Evolutionary conservation across 2,329 filamentous ascomycete genomes (phyloP).

Genomic region (Curvularia sp.): DNA sequence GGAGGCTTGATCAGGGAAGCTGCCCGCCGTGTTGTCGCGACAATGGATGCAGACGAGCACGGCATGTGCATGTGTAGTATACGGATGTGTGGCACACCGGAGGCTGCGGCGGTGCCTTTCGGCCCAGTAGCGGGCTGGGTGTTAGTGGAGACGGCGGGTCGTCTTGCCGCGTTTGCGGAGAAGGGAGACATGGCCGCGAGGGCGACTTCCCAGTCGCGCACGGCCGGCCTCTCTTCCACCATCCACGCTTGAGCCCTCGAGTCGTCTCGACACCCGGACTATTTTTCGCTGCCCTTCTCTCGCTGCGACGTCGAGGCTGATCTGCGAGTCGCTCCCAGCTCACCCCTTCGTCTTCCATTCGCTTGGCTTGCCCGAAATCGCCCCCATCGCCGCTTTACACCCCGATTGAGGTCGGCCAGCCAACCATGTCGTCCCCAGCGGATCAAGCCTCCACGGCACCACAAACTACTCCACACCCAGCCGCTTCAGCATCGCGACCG

Average conservation of each 20-base stretch:
- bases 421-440: slow-evolving; percentile 42
- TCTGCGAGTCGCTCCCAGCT: not conserved
- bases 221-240: slow-evolving; percentile 27
- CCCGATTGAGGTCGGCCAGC: slow-evolving; percentile 28
- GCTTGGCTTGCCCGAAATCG: slow-evolving; percentile 27
- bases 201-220: slow-evolving; percentile 30
- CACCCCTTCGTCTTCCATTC: slow-evolving; percentile 17
- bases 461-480: slow-evolving; percentile 34
- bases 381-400: slow-evolving; percentile 25
- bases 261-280: slow-evolving; percentile 13
- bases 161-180: slow-evolving; percentile 35
- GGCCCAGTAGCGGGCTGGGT: slow-evolving; percentile 14
- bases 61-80: not conserved
- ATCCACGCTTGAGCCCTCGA: slow-evolving; percentile 8
- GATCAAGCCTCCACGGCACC: slow-evolving; percentile 37
- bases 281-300: slow-evolving; percentile 10
- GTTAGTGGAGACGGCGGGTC: slow-evolving; percentile 29
- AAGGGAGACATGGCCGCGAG: slow-evolving; percentile 27
- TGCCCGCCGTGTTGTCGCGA: not conserved
- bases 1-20: not conserved
- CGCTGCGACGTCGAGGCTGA: slow-evolving; percentile 11
- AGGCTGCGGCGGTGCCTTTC: slow-evolving; percentile 12
- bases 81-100: not conserved
- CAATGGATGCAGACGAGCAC: not conserved
- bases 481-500: slow-evolving; percentile 30